phyloP scores from a whole-genome alignment of 108 stramenopile species.

The Discostella stelligeroides region DNA sequence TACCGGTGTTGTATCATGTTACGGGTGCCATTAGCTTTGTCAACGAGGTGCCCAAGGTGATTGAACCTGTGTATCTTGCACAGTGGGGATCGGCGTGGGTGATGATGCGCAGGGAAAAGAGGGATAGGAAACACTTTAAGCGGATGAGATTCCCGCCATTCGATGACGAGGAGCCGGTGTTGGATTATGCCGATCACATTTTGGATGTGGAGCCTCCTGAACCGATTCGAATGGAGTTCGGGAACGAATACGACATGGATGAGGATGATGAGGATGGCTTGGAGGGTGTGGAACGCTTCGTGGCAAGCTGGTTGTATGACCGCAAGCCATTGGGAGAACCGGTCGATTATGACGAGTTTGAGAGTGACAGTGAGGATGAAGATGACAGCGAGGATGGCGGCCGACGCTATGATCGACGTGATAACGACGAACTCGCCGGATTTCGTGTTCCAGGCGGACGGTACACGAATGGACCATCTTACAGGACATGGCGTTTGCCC shows the following conservation, averaged over 20 bases:
- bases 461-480: slow-evolving; percentile 93
- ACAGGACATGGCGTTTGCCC: slow-evolving; percentile 92
- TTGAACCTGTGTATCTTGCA: slow-evolving; percentile 97
- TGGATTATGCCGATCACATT: slow-evolving; percentile 99
- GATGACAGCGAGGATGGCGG: slow-evolving; percentile 46
- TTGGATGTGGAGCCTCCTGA: slow-evolving; percentile 97
- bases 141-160: slow-evolving; percentile 99
- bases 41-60: slow-evolving; percentile 97
- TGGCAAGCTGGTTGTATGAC: slow-evolving; percentile 84
- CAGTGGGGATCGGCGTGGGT: slow-evolving; percentile 99
- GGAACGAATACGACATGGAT: slow-evolving; percentile 59
- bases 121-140: slow-evolving; percentile 98
- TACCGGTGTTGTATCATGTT: slow-evolving; percentile 96
- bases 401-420: background rate
- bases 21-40: slow-evolving; percentile 99
- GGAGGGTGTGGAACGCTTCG: slow-evolving; percentile 59
- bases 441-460: slow-evolving; percentile 58
- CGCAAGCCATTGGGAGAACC: slow-evolving; percentile 69
- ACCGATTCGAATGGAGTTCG: slow-evolving; percentile 85
- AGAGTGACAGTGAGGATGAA: slow-evolving; percentile 69
- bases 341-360: slow-evolving; percentile 56
- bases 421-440: slow-evolving; percentile 42
- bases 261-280: slow-evolving; percentile 68
- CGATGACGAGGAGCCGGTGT: slow-evolving; percentile 99
- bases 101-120: slow-evolving; percentile 99